Conservation (phyloP, 2,329 filamentous ascomycete genomes). For the Aspergillus felis region DNA sequence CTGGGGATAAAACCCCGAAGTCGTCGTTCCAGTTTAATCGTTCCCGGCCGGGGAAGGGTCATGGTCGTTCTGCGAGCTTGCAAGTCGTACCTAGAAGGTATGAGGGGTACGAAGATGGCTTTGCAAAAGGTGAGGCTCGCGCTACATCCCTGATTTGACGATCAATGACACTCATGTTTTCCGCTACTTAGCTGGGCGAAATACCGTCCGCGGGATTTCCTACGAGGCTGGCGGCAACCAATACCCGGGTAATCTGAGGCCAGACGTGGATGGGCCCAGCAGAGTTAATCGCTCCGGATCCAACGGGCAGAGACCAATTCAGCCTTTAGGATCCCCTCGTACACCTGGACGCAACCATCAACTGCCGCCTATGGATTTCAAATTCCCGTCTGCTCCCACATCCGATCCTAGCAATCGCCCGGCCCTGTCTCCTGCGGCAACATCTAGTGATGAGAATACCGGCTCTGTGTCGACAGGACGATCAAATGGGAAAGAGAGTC, state of each 20-base stretch:
- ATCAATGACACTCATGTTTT: constrained; percentile 1
- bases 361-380: constrained; percentile 48
- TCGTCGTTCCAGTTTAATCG: constrained; percentile 37
- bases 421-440: constrained; percentile 26
- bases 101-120: constrained; percentile 38
- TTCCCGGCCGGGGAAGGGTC: constrained; percentile 57
- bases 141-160: not conserved
- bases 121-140: constrained; percentile 34
- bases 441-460: constrained; percentile 23
- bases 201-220: constrained; percentile 29
- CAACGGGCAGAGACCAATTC: constrained; percentile 29
- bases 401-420: constrained; percentile 24
- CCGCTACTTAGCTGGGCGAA: constrained; percentile 26
- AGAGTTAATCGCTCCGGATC: constrained; percentile 21
- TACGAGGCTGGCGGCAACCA: constrained; percentile 29
- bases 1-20: constrained; percentile 26
- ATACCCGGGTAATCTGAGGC: constrained; percentile 25
- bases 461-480: constrained; percentile 13
- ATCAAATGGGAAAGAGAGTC: constrained; percentile 20
- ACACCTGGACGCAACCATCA: constrained; percentile 36
- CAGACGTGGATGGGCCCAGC: constrained; percentile 30
- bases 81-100: constrained; percentile 61
- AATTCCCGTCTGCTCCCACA: constrained; percentile 49
- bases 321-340: constrained; percentile 37
- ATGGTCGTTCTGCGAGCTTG: constrained; percentile 75